Conservation (phyloP, 2,329 filamentous ascomycete genomes). For the Apiospora aurea region DNA sequence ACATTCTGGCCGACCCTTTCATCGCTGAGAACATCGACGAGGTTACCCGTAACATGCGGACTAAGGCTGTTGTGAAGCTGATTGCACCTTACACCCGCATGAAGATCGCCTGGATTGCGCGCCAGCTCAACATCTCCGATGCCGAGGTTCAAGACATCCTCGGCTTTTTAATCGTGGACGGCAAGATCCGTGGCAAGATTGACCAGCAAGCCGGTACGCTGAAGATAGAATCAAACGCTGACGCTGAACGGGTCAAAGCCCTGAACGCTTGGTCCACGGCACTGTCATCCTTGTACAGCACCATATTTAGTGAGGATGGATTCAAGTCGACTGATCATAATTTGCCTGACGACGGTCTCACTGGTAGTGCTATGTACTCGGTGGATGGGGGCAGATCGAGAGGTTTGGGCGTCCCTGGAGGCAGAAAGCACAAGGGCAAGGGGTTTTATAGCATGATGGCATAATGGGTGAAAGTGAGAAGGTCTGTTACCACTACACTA, state of each 20-base stretch:
- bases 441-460: not conserved
- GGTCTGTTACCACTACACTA: no score
- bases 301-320: conserved; percentile 81
- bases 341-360: conserved; percentile 18
- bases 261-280: conserved; percentile 76
- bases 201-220: conserved; percentile 88
- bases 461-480: not conserved
- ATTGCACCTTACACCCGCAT: conserved; percentile 96
- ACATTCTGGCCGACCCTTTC: conserved; percentile 89
- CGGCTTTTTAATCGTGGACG: conserved; percentile 91
- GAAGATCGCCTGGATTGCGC: conserved; percentile 85
- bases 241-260: conserved; percentile 76
- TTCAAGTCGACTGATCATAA: conserved; percentile 47
- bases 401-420: not conserved
- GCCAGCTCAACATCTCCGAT: conserved; percentile 87
- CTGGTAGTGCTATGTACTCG: not conserved
- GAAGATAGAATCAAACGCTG: conserved; percentile 76
- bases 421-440: conserved; percentile 14
- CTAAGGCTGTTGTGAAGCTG: conserved; percentile 90
- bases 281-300: conserved; percentile 72
- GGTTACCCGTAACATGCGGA: conserved; percentile 97
- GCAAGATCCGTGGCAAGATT: conserved; percentile 85
- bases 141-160: conserved; percentile 93
- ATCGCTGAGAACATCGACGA: conserved; percentile 99
- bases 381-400: not conserved